Base-by-base conservation (phyloP, 1,284 basidiomycete species). In the Pseudomicrostroma phylloplanum region DNA sequence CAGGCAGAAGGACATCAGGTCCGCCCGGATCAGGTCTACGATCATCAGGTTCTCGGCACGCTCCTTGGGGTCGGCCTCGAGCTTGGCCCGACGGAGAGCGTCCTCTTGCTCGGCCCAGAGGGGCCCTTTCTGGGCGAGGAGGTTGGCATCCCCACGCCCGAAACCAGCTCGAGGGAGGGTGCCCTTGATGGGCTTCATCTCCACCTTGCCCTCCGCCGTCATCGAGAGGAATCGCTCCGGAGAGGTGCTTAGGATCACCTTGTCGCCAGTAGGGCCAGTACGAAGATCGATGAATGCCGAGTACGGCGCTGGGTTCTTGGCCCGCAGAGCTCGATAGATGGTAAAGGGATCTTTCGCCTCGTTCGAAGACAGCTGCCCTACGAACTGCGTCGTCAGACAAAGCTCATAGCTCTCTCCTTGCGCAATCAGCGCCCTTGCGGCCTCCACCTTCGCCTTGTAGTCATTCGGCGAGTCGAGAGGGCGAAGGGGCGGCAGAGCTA, bases 41-140 rank as follows among this genome's bases (percentile, higher is more conserved):
- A 98, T 97, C 94, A 98, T 97, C 59, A 97, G 81, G 77, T 98
- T 98, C 81, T 97, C 94, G 0, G 93, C 94, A 1, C 94, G 86
- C 79, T 98, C 94, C 80, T 97, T 98, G 49, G 83, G 82, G 76
- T 90, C 92, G 6, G 86, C 86, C 23, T 84, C 82, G 39, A 98
- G 82, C 1, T 84, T 76, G 25, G 72, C 64, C 13, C 77, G 81
- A n/a, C 74, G 62, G 63, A 67, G 71, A 19, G 57, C 51, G 6
- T 49, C 43, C 30, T 42, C 39, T 43, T 55, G 30, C 36, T 13
- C 19, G 21, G n/a, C 41, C 26, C 58, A 42, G 12, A 12, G 21
- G 9, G 11, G 23, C 17, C 48, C n/a, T 17, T 17, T 23, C 36
- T 59, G 17, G 6, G 67, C 64, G 8, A 61, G 61, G 66, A 67